phyloP scores from a whole-genome alignment of 1,284 basidiomycete genomes.

The Cryptococcus sp. region DNA sequence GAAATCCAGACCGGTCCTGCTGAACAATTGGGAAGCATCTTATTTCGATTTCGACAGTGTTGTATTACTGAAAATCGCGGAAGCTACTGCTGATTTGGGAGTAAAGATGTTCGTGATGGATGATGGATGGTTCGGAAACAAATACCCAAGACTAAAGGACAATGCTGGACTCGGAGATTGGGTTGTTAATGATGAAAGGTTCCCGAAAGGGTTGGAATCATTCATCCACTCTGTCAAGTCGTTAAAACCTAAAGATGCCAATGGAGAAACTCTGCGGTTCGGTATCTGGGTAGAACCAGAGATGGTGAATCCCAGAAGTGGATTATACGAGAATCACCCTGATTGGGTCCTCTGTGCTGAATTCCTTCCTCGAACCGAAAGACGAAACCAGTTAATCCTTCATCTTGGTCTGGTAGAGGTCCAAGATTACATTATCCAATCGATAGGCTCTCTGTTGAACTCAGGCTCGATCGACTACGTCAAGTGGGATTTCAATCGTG shows the following conservation, averaged over 20 bases:
- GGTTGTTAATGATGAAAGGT: constrained; percentile 24
- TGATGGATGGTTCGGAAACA: constrained; percentile 38
- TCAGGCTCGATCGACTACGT: constrained; percentile 27
- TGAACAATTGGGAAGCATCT: constrained; percentile 39
- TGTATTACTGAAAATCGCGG: constrained; percentile 19
- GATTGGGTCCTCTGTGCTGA: constrained; percentile 30
- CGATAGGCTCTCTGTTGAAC: constrained; percentile 15
- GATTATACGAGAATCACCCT: constrained; percentile 30
- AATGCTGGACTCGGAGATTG: constrained; percentile 31
- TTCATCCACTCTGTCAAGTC: constrained; percentile 17
- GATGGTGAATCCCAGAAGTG: constrained; percentile 33
- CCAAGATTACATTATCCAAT: constrained; percentile 31
- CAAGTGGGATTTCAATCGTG: constrained; percentile 39
- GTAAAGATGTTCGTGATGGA: constrained; percentile 37
- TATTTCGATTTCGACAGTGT: constrained; percentile 31
- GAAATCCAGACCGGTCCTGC: constrained; percentile 19
- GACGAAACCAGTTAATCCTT: constrained; percentile 32
- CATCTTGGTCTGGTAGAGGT: constrained; percentile 21
- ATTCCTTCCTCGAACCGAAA: constrained; percentile 15
- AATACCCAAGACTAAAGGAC: constrained; percentile 24
- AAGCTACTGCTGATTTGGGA: constrained; percentile 18
- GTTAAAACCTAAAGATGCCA: neutral
- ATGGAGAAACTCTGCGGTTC: constrained; percentile 16
- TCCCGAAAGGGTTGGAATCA: constrained; percentile 20
- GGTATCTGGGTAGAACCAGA: constrained; percentile 41